Evolutionary conservation across 169 alveolate species (phyloP), one percentile per base, ranked within the genome.

Genomic region (Plasmodium vivax): DNA sequence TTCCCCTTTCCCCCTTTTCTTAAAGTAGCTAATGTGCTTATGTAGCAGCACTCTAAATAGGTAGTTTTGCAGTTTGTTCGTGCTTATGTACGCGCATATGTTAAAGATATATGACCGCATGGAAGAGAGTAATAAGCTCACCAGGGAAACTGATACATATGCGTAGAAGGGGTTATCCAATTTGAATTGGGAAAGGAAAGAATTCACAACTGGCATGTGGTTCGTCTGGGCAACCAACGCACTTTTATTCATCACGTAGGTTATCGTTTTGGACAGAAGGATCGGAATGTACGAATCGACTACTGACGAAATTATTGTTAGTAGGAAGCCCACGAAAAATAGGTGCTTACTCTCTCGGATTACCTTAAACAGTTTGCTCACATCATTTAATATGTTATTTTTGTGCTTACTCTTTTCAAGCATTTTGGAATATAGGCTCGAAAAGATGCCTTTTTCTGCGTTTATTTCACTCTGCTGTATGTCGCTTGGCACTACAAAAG

Each of bases 261-360:
- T 56, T 30, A 88, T 19, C 1, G 94, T 68, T 88, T 79, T 88
- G 45, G 94, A 88, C 54, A 88, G 30, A 88, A 56, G 80, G n/a
- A 88, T 80, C 27, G 94, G 94, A 68, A 88, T 80, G 73, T 79
- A 88, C 23, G 90, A 88, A 88, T 88, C 94, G n/a, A 88, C 75
- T 58, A 88, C 74, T 56, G 94, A 79, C 5, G 94, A 88, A 32
- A 88, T 36, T 16, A 81, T 88, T 8, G 94, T 88, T 79, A 88
- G 72, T 62, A 88, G 2, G 43, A 88, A 51, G 34, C 94, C 94
- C 9, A 80, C 10, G 45, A 51, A 62, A 88, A 88, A 88, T 38
- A 88, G 56, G 47, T 79, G n/a, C 62, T 80, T 88, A 23, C 88
- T 79, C 72, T 79, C 83, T 80, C 72, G 58, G 30, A 88, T 45